phyloP scores from a whole-genome alignment of 805 yeast species.

The Nakazawaea sp. region DNA sequence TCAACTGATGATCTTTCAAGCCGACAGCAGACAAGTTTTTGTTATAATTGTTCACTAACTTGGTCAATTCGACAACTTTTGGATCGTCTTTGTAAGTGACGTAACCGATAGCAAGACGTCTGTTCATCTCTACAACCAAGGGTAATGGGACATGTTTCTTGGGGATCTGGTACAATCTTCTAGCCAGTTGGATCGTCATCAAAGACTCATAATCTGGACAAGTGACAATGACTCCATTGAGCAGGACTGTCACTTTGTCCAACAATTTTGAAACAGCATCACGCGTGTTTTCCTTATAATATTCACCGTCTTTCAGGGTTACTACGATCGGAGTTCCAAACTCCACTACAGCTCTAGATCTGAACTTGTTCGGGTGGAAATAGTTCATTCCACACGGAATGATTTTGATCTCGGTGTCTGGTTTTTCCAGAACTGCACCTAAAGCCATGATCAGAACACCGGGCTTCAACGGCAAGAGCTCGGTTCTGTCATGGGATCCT shows the following conservation, averaged over 20 bases:
- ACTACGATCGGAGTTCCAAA: slow-evolving; percentile 83
- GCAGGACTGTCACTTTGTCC: slow-evolving; percentile 57
- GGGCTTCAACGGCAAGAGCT: slow-evolving; percentile 85
- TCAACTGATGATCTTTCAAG: slow-evolving; percentile 67
- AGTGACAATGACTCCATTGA: slow-evolving; percentile 77
- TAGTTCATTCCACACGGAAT: slow-evolving; percentile 98
- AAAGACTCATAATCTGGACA: slow-evolving; percentile 85
- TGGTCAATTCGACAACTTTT: slow-evolving; percentile 51
- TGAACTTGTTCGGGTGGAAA: slow-evolving; percentile 90
- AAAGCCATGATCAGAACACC: slow-evolving; percentile 98
- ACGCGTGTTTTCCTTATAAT: slow-evolving; percentile 59
- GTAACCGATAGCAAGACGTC: slow-evolving; percentile 80
- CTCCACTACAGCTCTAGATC: slow-evolving; percentile 92
- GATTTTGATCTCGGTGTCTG: slow-evolving; percentile 67
- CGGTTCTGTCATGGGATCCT: slow-evolving; percentile 96
- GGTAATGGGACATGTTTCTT: slow-evolving; percentile 70
- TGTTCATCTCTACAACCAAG: slow-evolving; percentile 80
- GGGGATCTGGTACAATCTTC: slow-evolving; percentile 78
- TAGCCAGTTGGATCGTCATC: slow-evolving; percentile 86
- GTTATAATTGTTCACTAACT: slow-evolving; percentile 67
- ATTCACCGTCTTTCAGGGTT: slow-evolving; percentile 45
- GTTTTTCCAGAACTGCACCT: slow-evolving; percentile 77
- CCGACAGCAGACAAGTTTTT: slow-evolving; percentile 54
- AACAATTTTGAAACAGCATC: slow-evolving; percentile 65
- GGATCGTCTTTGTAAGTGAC: slow-evolving; percentile 68